Conservation (phyloP, 108 stramenopile genomes). For the Cylindrotheca closterium region DNA sequence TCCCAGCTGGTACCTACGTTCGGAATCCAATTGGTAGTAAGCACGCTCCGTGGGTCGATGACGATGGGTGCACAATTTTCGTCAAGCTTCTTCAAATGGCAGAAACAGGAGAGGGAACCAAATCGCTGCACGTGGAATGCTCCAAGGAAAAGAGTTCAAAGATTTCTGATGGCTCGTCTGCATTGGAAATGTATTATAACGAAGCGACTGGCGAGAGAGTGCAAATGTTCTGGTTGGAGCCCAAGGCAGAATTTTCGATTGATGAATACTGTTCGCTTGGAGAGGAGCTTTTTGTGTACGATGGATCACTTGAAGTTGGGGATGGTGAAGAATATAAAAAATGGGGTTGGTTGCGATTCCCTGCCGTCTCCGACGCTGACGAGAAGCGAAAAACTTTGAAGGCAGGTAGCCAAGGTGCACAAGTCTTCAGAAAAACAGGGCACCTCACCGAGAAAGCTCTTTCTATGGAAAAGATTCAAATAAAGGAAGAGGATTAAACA, state of each 20-base stretch:
- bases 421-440: slow-evolving; percentile 34
- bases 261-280: slow-evolving; percentile 16
- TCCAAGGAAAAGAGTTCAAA: slow-evolving; percentile 11
- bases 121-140: slow-evolving; percentile 27
- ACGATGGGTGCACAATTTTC: slow-evolving; percentile 47
- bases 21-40: slow-evolving; percentile 39
- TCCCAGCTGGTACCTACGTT: slow-evolving; percentile 43
- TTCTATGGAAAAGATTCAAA: slow-evolving; percentile 35
- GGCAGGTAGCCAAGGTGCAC: slow-evolving; percentile 27
- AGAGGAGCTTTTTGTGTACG: slow-evolving; percentile 36
- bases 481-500: background rate
- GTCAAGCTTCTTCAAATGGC: slow-evolving; percentile 48
- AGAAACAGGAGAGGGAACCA: slow-evolving; percentile 35
- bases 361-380: slow-evolving; percentile 3
- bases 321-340: slow-evolving; percentile 17
- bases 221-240: slow-evolving; percentile 25
- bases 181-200: slow-evolving; percentile 34
- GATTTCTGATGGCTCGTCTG: slow-evolving; percentile 20
- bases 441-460: slow-evolving; percentile 32
- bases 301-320: slow-evolving; percentile 11
- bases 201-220: slow-evolving; percentile 33
- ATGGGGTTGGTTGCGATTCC: slow-evolving; percentile 44
- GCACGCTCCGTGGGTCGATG: slow-evolving; percentile 45
- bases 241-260: slow-evolving; percentile 8
- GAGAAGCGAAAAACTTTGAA: slow-evolving; percentile 14